Conservation (phyloP, 306 rosid species). For the Trichosanthes cucumerina region DNA sequence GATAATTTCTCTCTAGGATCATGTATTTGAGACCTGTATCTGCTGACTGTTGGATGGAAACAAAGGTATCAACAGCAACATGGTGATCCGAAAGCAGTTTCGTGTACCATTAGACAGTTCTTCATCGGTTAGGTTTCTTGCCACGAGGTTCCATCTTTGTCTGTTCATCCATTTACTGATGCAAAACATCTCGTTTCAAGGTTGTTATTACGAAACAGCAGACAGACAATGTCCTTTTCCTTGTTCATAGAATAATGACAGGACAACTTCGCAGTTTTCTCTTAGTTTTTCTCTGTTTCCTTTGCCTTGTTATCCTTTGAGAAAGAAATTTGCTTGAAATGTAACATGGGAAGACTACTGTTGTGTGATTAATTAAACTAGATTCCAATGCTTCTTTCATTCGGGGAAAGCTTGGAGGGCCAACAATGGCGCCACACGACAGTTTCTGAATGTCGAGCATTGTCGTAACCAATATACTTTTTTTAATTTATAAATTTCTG, state of each 20-base stretch:
- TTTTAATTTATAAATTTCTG: neutral
- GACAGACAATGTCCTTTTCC: neutral
- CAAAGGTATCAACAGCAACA: neutral
- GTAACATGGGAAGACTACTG: neutral
- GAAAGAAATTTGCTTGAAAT: neutral
- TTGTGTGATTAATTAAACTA: neutral
- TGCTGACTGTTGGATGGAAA: neutral
- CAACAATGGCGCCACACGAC: neutral
- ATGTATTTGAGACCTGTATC: constrained; percentile 33
- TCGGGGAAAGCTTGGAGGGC: neutral
- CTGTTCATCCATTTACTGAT: neutral
- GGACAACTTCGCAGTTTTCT: neutral
- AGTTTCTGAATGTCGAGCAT: neutral
- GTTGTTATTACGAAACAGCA: neutral
- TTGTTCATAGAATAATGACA: constrained; percentile 8
- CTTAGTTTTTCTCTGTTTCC: neutral
- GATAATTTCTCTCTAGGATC: constrained; percentile 48
- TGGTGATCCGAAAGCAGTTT: neutral
- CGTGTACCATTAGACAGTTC: neutral
- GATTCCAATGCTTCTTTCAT: neutral
- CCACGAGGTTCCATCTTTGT: neutral
- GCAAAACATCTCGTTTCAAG: neutral
- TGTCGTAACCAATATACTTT: neutral
- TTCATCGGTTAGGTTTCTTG: neutral
- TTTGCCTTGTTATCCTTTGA: neutral